Conservation (phyloP, 2,329 filamentous ascomycete species). For the Parascedosporium putredinis region DNA sequence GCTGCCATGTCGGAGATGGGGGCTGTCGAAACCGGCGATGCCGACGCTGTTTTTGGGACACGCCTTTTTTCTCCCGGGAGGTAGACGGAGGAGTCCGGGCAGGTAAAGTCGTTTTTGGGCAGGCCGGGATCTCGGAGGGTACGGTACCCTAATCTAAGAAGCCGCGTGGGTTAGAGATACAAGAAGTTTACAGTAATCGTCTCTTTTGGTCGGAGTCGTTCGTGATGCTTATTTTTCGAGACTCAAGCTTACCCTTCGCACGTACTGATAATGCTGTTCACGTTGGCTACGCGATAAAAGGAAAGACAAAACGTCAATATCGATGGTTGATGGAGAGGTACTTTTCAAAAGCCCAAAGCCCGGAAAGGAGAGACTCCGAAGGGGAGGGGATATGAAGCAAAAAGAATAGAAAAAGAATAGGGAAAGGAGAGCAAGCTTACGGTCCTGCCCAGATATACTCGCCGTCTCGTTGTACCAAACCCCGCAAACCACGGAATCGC, state of each 20-base stretch:
- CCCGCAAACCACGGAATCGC: constrained; percentile 11
- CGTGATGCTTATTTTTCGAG: no score
- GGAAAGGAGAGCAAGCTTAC: constrained; percentile 4
- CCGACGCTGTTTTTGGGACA: neutral
- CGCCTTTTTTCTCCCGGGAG: neutral
- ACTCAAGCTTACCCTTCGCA: constrained; percentile 12
- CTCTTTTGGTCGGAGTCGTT: neutral
- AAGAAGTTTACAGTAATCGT: no score
- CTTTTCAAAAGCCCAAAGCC: no score
- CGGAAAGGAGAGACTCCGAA: neutral
- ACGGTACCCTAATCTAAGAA: neutral
- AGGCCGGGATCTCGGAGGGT: neutral
- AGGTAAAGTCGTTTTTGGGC: neutral
- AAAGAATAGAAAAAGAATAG: neutral
- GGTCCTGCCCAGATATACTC: constrained; percentile 9
- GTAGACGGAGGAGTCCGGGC: constrained; percentile 5
- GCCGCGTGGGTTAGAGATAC: no score
- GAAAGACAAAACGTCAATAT: neutral
- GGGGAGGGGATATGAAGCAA: neutral
- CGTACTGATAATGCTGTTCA: constrained; percentile 9
- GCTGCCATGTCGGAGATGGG: neutral
- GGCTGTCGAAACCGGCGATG: neutral
- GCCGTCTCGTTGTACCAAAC: constrained; percentile 6
- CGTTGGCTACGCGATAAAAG: constrained; percentile 10
- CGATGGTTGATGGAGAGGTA: no score